These are phyloP conservation scores for Amylocarpus encephaloides DNA, from an alignment of 2,329 filamentous ascomycete species.

Conservation along the genomic window DNA sequence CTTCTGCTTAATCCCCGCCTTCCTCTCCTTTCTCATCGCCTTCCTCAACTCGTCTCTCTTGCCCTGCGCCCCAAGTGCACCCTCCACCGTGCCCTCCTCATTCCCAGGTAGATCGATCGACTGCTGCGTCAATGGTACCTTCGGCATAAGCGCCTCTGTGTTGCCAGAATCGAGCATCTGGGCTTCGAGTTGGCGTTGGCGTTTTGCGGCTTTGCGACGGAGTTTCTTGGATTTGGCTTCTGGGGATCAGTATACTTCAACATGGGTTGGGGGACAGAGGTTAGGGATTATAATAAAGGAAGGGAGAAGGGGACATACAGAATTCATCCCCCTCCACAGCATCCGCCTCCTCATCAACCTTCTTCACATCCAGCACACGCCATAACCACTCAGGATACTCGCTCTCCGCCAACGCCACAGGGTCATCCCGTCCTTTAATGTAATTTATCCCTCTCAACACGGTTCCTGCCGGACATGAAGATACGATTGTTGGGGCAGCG, in stretches of 20 bases:
- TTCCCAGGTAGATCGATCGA: slow-evolving; percentile 61
- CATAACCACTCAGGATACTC: slow-evolving; percentile 81
- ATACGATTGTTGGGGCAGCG: slow-evolving; percentile 12
- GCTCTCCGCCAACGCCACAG: slow-evolving; percentile 65
- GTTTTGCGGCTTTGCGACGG: slow-evolving; percentile 63
- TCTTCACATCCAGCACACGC: slow-evolving; percentile 57
- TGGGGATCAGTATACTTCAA: no score
- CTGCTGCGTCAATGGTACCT: slow-evolving; percentile 72
- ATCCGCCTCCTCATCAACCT: slow-evolving; percentile 42
- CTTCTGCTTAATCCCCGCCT: slow-evolving; percentile 72
- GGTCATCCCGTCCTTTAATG: slow-evolving; percentile 65
- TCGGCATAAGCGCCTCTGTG: slow-evolving; percentile 56
- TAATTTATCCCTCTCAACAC: slow-evolving; percentile 70
- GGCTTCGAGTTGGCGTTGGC: slow-evolving; percentile 50
- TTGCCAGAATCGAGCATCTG: slow-evolving; percentile 59
- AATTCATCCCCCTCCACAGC: slow-evolving; percentile 66
- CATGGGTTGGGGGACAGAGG: no score
- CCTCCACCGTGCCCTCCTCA: slow-evolving; percentile 30
- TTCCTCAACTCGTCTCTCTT: slow-evolving; percentile 58
- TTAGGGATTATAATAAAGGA: no score
- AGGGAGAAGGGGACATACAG: slow-evolving; percentile 50
- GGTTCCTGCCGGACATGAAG: slow-evolving; percentile 51
- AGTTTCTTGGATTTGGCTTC: slow-evolving; percentile 84
- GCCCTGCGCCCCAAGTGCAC: slow-evolving; percentile 38
- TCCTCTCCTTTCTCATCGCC: slow-evolving; percentile 68